Conservation (phyloP, 164 flowering plant species). For the Dillenia turbinata region DNA sequence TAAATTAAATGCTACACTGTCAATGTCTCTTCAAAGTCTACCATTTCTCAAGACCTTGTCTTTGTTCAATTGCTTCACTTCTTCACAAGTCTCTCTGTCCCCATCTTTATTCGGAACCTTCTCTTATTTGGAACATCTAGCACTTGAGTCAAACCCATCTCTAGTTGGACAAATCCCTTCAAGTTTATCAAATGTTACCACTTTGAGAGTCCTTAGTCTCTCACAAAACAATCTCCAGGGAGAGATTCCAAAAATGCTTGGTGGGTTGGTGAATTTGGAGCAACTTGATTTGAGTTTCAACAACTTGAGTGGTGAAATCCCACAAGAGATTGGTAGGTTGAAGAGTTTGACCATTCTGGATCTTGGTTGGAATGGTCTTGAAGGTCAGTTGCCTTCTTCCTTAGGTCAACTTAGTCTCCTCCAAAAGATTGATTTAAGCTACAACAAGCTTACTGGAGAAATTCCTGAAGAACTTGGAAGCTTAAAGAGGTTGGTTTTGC, state of each 20-base stretch:
- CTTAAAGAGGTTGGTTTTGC: conserved; percentile 29
- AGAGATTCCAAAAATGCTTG: conserved; percentile 32
- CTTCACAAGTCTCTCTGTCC: conserved; percentile 27
- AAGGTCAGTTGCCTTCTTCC: conserved; percentile 32
- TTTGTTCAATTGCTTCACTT: conserved; percentile 36
- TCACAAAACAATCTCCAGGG: conserved; percentile 47
- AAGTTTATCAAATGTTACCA: conserved; percentile 16
- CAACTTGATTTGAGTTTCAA: conserved; percentile 53
- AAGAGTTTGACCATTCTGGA: conserved; percentile 39
- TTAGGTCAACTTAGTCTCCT: conserved; percentile 33
- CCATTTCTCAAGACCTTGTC: conserved; percentile 45
- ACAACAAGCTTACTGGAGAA: conserved; percentile 27
- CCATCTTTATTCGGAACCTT: conserved; percentile 25
- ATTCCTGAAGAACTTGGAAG: conserved; percentile 36
- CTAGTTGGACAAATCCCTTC: conserved; percentile 38
- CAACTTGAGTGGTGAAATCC: conserved; percentile 38
- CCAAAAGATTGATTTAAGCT: conserved; percentile 44
- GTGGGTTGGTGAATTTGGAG: conserved; percentile 25
- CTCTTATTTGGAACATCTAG: conserved; percentile 36
- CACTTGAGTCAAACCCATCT: conserved; percentile 40
- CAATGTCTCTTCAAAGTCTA: conserved; percentile 31
- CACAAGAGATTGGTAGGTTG: conserved; percentile 37
- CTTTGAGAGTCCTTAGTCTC: conserved; percentile 30
- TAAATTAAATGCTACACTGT: conserved; percentile 31
- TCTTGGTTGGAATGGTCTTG: conserved; percentile 33